A percentile compares a stretch with the other conserved stretches of the same genome.
Evolutionary conservation across 352 stramenopile species (phyloP).

Genomic region (Phytophthora citrophthora): DNA sequence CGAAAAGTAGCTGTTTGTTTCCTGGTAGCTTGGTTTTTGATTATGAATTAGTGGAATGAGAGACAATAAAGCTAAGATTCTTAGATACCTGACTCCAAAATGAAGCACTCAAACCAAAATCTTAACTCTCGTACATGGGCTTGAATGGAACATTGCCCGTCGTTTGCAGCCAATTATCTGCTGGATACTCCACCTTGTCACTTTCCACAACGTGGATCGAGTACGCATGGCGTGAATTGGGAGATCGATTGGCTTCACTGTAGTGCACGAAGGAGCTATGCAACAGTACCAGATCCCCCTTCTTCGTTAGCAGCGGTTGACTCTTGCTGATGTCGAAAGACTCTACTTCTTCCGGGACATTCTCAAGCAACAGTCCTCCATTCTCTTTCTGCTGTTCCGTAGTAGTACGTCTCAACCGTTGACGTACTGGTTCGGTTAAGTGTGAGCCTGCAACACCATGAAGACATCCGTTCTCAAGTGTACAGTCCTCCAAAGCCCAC

Average conservation of each 20-base stretch:
- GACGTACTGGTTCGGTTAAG: constrained; percentile 77
- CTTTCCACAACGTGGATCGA: constrained; percentile 96
- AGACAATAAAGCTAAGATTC: too few species aligned
- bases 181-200: constrained; percentile 80
- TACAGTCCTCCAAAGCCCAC: constrained; percentile 96
- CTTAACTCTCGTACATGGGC: constrained; percentile 63
- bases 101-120: background rate
- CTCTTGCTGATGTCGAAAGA: constrained; percentile 64
- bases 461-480: constrained; percentile 94
- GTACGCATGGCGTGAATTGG: constrained; percentile 93
- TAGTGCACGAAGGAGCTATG: constrained; percentile 95
- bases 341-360: constrained; percentile 51
- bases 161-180: constrained; percentile 96
- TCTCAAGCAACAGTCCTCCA: constrained; percentile 62
- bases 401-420: constrained; percentile 82
- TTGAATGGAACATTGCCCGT: constrained; percentile 68
- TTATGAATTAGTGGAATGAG: too few species aligned
- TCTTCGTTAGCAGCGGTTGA: constrained; percentile 86
- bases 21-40: too few species aligned
- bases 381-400: constrained; percentile 49
- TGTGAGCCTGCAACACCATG: constrained; percentile 94
- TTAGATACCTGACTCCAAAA: constrained; percentile 1
- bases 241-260: constrained; percentile 93
- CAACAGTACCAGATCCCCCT: constrained; percentile 94
- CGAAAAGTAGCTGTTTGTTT: too few species aligned